Evolutionary conservation across 371 early-diverging fungal genomes (phyloP), one percentile per base, ranked within the genome.

Genomic region (Syncephalastrum contaminatum): DNA sequence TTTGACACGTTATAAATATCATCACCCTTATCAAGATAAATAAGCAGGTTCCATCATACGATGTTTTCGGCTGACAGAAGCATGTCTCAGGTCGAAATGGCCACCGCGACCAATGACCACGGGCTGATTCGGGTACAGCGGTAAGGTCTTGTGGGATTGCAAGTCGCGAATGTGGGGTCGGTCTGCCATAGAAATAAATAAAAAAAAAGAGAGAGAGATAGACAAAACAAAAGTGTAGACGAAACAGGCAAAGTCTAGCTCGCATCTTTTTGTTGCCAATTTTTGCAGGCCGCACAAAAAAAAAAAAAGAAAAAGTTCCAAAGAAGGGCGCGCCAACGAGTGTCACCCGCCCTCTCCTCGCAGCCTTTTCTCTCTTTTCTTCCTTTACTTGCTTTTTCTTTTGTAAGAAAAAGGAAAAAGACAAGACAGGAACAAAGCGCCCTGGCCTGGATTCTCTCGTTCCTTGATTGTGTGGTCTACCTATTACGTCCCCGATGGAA

Each of bases 51-150:
- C n/a, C n/a, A 24, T 16, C 19, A n/a, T 43, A 55, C 56, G 48
- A 30, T 55, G 56, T 18, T 45, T 36, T 20, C 56, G 56, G 36
- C 48, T 47, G 20, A 55, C 48, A 46, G 48, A 48, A 21, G 46
- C 18, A 13, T 48, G 20, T 19, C 16, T 30, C 39, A 36, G 36
- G 24, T 30, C 45, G 44, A 55, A 14, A 21, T 45, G 48, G 3
- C 42, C 39, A 40, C 59, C 40, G 6, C 59, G 50, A 18, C 50
- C 50, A 2, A 50, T 24, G 36, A 50, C 36, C 30, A 50, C 24
- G 3, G 50, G 50, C 19, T 30, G 36, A 30, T 30, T 30, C 10
- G 36, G 36, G 36, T 30, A 30, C 36, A 30, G 36, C 36, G 36
- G 36, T 10, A 30, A 30, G 5, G 36, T 12, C 36, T 30, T 30